Percentiles rank a stretch among this genome's conserved stretches.
phyloP scores from a whole-genome alignment of 345 rosid species.

The Citrus reticulata region DNA sequence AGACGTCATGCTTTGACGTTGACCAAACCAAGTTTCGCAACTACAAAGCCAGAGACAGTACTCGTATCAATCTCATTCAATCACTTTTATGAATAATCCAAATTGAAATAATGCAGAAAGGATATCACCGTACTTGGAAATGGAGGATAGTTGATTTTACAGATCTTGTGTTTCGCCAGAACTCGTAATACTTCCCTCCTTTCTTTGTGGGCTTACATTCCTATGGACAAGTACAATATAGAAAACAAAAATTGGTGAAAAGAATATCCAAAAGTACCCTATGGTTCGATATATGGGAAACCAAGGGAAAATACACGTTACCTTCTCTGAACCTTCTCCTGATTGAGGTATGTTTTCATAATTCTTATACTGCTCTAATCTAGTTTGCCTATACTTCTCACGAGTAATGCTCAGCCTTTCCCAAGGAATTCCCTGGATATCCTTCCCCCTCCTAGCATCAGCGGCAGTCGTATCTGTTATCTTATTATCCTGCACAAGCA shows the following conservation, averaged over 20 bases:
- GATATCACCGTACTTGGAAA: slow-evolving; percentile 40
- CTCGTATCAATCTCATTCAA: not conserved
- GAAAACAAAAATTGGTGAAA: not conserved
- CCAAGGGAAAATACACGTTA: slow-evolving; percentile 5
- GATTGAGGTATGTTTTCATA: slow-evolving; percentile 53
- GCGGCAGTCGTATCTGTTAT: slow-evolving; percentile 47
- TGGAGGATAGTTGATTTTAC: slow-evolving; percentile 63
- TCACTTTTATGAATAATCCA: not conserved
- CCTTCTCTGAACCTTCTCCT: slow-evolving; percentile 51
- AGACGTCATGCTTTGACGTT: slow-evolving; percentile 57
- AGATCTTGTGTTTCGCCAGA: slow-evolving; percentile 52
- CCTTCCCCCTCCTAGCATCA: slow-evolving; percentile 53
- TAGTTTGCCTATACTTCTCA: slow-evolving; percentile 49
- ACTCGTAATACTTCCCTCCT: slow-evolving; percentile 44
- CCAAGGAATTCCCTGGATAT: slow-evolving; percentile 64
- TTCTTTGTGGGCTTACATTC: slow-evolving; percentile 41
- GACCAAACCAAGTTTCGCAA: slow-evolving; percentile 63
- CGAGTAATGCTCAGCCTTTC: slow-evolving; percentile 46
- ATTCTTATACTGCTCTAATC: slow-evolving; percentile 59
- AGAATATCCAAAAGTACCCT: not conserved
- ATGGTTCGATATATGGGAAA: not conserved
- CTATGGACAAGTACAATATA: slow-evolving; percentile 13
- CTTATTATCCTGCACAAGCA: slow-evolving; percentile 33
- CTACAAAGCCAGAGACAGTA: slow-evolving; percentile 21
- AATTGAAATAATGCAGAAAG: not conserved